Evolutionary conservation across 2,329 filamentous ascomycete species (phyloP), one percentile per base, ranked within the genome.

Genomic region (Paecilomyces sp.): DNA sequence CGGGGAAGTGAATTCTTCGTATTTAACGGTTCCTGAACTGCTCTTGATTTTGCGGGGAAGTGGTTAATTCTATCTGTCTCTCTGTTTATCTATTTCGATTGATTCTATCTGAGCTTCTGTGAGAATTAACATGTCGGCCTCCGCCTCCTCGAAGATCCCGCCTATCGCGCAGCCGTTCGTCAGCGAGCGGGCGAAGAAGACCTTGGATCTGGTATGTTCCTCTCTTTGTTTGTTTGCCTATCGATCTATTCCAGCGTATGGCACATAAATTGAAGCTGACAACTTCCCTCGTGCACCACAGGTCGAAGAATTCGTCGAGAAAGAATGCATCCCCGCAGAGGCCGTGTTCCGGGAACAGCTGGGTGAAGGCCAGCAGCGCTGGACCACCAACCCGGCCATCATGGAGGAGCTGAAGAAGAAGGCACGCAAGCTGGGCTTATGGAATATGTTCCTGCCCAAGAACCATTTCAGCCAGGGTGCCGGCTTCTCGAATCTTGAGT

Each of bases 391-490:
- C 73, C 93, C 94, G 0, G 74, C 82, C 51, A 83, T 97, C 68
- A 84, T 99, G 62, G 94, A 99, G 67, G 88, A 94, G 58, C 84
- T 99, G 68, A 97, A 97, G 83, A 80, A 78, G 65, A 90, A 92
- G 75, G 94, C 93, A 53, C 85, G 83, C 71, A 83, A 88, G 67
- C 83, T 96, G 28, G 94, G 93, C 1, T 82, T 99, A 54, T 99
- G 94, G 94, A 99, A 99, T 79, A 89, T 99, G 88, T 99, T 99
- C 82, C 78, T 99, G 67, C 91, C 94, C 65, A 93, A 90, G 80
- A 92, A 88, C 68, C 92, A 97, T 79, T 97, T 97, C 83, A 91
- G 89, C 75, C 91, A 97, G 79, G 95, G 92, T 1, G 92, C 93
- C 25, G 94, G 94, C 34, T 97, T 91, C 80, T 91, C 87, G 61